Evolutionary conservation across 2,329 filamentous ascomycete species (phyloP).

Genomic region (Plectosphaerella plurivora): DNA sequence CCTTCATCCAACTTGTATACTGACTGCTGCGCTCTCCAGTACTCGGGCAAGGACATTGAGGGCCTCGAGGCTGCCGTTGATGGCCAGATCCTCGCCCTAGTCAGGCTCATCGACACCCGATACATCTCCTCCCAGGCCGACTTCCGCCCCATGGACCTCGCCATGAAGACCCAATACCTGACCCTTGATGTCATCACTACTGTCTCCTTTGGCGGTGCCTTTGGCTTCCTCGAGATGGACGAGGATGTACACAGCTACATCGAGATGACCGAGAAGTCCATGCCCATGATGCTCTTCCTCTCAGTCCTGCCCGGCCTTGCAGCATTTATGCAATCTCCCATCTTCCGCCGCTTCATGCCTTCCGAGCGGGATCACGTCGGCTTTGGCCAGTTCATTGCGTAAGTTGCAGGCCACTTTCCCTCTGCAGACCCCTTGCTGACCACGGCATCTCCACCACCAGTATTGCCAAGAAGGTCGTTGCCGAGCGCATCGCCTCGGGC

Average conservation of each 20-base stretch:
- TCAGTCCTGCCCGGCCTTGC: conserved; percentile 35
- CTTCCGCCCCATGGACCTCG: conserved; percentile 42
- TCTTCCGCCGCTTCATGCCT: conserved; percentile 36
- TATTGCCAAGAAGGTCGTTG: conserved; percentile 16
- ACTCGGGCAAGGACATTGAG: conserved; percentile 50
- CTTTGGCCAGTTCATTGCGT: conserved; percentile 31
- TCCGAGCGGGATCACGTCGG: conserved; percentile 31
- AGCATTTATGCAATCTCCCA: conserved; percentile 33
- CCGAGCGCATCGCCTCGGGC: conserved; percentile 13
- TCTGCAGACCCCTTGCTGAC: background rate
- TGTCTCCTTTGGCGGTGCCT: conserved; percentile 45
- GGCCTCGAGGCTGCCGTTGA: conserved; percentile 46
- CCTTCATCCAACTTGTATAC: conserved; percentile 4
- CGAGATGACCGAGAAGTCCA: conserved; percentile 33
- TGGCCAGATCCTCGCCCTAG: conserved; percentile 35
- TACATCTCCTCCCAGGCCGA: conserved; percentile 29
- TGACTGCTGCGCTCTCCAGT: conserved; percentile 23
- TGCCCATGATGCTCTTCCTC: conserved; percentile 38
- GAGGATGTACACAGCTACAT: conserved; percentile 45
- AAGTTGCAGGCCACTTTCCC: background rate
- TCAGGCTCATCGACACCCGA: conserved; percentile 42
- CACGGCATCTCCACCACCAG: background rate
- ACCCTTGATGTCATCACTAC: conserved; percentile 52
- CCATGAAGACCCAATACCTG: conserved; percentile 44
- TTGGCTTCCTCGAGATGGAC: conserved; percentile 44